Evolutionary conservation across 495 filamentous ascomycete species (phyloP), one percentile per base, ranked within the genome.

Genomic region (Daldinia decipiens): DNA sequence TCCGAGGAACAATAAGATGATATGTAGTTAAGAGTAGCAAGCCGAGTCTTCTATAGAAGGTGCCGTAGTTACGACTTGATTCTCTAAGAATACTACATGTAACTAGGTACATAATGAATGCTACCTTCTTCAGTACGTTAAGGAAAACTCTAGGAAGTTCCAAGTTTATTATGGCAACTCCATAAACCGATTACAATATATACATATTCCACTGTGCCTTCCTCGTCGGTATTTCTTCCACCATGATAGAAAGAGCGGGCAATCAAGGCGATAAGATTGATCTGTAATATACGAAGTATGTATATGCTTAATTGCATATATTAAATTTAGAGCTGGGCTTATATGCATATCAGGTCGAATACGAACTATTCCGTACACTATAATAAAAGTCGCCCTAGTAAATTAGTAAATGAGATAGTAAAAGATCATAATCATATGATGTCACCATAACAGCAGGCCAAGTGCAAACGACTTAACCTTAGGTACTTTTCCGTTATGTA

Each of bases 391-490:
- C 27, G 5, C 27, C 27, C 27, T 29, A 29, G 27, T 27, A 51
- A 51, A 43, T 19, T n/a, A n/a, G n/a, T 24, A 24, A 24, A 24
- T 24, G 40, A 45, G 40, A 45, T 24, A 9, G n/a, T 47, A 47
- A 53, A 53, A n/a, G n/a, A n/a, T n/a, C n/a, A n/a, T n/a, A n/a
- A n/a, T n/a, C n/a, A n/a, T n/a, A n/a, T 53, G 50, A 53, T 53
- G 50, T 53, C 50, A 73, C 70, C 70, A 73, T 55, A 45, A 34
- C 63, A 56, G 58, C 51, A 47, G 40, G 19, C 54, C 40, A 72
- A n/a, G 34, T 57, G 21, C 68, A 47, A 70, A 51, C 24, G 45
- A 57, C 39, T 53, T n/a, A n/a, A n/a, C n/a, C n/a, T n/a, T n/a
- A n/a, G n/a, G n/a, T n/a, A 15, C 32, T 55, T 55, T 63, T 19